Percentiles rank a stretch among this genome's conserved stretches.
Evolutionary conservation across 73 alveolate species (phyloP).

Genomic region (Durusdinium trenchii): DNA sequence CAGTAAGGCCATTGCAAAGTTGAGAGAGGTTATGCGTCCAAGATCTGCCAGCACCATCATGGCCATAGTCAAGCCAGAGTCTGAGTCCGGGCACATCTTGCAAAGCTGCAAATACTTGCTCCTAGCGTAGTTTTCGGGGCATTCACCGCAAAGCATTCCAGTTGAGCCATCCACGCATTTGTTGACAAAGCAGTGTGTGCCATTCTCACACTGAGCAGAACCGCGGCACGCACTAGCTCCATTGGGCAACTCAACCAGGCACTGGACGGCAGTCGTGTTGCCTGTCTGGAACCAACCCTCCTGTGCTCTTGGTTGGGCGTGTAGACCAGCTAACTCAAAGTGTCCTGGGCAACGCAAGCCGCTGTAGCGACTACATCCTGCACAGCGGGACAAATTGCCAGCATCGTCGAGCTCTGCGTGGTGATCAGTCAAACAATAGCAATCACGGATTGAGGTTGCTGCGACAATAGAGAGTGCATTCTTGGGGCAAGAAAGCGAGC

Average conservation of each 20-base stretch:
- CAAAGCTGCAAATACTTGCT: too few relatives aligned
- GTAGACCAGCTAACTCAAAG: neutral
- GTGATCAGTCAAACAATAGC: slow-evolving; percentile 49
- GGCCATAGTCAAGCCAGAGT: too few relatives aligned
- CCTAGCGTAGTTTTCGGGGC: too few relatives aligned
- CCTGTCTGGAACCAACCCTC: slow-evolving; percentile 70
- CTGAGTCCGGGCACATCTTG: too few relatives aligned
- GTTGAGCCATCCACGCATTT: too few relatives aligned
- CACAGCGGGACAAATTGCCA: slow-evolving; percentile 55
- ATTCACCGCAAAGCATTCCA: too few relatives aligned
- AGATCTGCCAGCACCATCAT: too few relatives aligned
- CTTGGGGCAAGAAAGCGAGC: slow-evolving; percentile 61
- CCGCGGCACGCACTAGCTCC: slow-evolving; percentile 51
- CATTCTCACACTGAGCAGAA: too few relatives aligned
- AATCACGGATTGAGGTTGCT: slow-evolving; percentile 33
- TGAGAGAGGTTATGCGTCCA: too few relatives aligned
- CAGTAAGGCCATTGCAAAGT: too few relatives aligned
- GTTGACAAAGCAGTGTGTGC: too few relatives aligned
- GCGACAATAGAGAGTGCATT: slow-evolving; percentile 46
- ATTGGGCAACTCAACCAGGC: slow-evolving; percentile 29
- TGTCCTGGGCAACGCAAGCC: slow-evolving; percentile 67
- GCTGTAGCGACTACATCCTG: neutral
- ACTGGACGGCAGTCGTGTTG: slow-evolving; percentile 8
- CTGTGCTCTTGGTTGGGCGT: slow-evolving; percentile 64
- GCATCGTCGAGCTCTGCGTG: slow-evolving; percentile 42